These are phyloP conservation scores for Coemansia sp. DNA, from an alignment of 192 early-diverging fungal genomes.

Conservation along the genomic window DNA sequence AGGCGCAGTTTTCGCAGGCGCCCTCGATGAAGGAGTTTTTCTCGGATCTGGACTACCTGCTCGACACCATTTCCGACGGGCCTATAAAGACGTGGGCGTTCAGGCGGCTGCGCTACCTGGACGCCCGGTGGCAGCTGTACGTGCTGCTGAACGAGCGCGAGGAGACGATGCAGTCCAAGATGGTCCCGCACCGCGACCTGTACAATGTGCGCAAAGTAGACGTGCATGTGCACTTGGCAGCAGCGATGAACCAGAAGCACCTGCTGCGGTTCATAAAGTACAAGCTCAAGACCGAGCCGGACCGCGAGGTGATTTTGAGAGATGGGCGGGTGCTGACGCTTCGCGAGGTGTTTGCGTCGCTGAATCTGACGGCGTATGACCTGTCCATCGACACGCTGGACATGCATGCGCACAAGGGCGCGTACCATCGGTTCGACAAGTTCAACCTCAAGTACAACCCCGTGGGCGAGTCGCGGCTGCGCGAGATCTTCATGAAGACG, in stretches of 20 bases:
- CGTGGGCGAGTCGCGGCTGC: conserved; percentile 87
- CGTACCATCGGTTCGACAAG: conserved; percentile 95
- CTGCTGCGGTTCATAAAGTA: conserved; percentile 92
- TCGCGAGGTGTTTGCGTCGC: conserved; percentile 80
- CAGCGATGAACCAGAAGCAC: conserved; percentile 97
- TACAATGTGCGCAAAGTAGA: conserved; percentile 99
- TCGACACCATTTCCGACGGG: conserved; percentile 76
- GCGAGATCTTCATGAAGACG: conserved; percentile 95
- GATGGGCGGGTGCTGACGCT: conserved; percentile 81
- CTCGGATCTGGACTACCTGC: conserved; percentile 77
- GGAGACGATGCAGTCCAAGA: conserved; percentile 88
- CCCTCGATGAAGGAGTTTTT: conserved; percentile 84
- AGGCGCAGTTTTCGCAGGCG: conserved; percentile 51
- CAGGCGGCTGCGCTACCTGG: conserved; percentile 82
- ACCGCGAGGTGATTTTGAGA: conserved; percentile 81
- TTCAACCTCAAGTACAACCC: conserved; percentile 98
- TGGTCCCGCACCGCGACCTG: conserved; percentile 91
- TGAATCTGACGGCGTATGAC: conserved; percentile 91
- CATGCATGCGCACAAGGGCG: conserved; percentile 96
- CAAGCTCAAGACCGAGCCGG: conserved; percentile 72
- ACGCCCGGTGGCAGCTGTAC: conserved; percentile 93
- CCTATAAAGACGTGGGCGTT: conserved; percentile 93
- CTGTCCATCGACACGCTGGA: conserved; percentile 92
- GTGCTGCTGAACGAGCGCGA: conserved; percentile 88
- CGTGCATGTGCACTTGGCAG: conserved; percentile 90